phyloP scores from a whole-genome alignment of 2,329 filamentous ascomycete species.

The Alternaria gansuensis region DNA sequence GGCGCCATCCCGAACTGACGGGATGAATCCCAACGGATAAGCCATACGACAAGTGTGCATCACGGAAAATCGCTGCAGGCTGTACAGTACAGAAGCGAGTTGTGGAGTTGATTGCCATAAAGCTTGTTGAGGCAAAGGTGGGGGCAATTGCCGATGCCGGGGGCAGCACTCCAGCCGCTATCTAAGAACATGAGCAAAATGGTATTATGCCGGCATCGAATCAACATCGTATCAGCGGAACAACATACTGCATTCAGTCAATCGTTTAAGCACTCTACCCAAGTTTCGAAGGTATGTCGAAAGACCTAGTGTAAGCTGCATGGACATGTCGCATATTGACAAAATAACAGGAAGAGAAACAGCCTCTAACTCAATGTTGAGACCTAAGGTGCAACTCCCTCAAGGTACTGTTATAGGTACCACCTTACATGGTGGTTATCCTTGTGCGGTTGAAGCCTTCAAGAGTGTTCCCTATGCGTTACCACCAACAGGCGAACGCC shows the following conservation, averaged over 20 bases:
- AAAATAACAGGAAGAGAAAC: background rate
- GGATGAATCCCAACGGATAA: background rate
- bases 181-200: background rate
- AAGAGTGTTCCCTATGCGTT: slow-evolving; percentile 34
- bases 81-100: background rate
- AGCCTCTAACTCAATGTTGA: background rate
- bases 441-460: slow-evolving; percentile 27
- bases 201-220: background rate
- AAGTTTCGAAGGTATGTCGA: background rate
- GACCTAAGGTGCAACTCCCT: slow-evolving; percentile 15
- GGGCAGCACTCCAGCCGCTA: background rate
- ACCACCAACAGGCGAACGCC: slow-evolving; percentile 28
- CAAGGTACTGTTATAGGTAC: slow-evolving; percentile 27
- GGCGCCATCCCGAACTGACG: background rate
- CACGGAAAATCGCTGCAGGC: background rate
- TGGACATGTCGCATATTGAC: background rate
- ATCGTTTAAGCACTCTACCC: background rate
- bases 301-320: background rate
- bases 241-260: background rate
- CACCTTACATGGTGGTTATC: slow-evolving; percentile 7
- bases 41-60: background rate
- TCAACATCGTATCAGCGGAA: background rate
- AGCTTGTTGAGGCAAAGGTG: background rate
- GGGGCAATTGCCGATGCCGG: slow-evolving; percentile 13
- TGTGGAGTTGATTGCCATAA: background rate